These are phyloP conservation scores for Sphaerulina vaccinii DNA, from an alignment of 2,329 filamentous ascomycete species.

Conservation along the genomic window DNA sequence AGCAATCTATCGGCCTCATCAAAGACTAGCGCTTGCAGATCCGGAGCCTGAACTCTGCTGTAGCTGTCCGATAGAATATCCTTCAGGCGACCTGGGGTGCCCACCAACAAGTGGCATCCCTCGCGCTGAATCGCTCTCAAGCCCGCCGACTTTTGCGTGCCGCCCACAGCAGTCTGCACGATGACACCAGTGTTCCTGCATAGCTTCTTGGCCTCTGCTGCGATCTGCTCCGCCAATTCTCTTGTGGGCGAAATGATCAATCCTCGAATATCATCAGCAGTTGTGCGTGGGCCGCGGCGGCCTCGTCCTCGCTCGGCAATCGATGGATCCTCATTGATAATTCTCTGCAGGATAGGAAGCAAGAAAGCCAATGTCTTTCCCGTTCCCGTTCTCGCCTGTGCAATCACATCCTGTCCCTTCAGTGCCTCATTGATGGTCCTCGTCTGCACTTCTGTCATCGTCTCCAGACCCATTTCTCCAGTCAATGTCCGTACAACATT, in stretches of 20 bases:
- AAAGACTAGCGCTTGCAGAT: slow-evolving; percentile 59
- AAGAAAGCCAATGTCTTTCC: slow-evolving; percentile 96
- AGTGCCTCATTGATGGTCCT: slow-evolving; percentile 79
- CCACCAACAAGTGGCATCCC: slow-evolving; percentile 87
- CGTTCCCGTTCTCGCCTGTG: slow-evolving; percentile 94
- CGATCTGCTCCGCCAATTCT: slow-evolving; percentile 64
- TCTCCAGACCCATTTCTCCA: slow-evolving; percentile 69
- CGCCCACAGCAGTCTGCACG: slow-evolving; percentile 82
- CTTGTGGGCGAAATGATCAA: slow-evolving; percentile 63
- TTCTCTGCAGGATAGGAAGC: slow-evolving; percentile 77
- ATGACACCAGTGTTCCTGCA: slow-evolving; percentile 64
- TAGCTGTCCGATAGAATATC: slow-evolving; percentile 71
- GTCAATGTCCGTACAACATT: slow-evolving; percentile 69
- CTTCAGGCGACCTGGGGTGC: slow-evolving; percentile 81
- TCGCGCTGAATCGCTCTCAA: slow-evolving; percentile 65
- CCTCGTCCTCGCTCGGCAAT: slow-evolving; percentile 52
- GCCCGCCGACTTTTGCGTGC: slow-evolving; percentile 72
- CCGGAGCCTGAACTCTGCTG: slow-evolving; percentile 63
- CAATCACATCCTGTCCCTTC: slow-evolving; percentile 76
- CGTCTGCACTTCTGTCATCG: slow-evolving; percentile 90
- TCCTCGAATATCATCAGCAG: slow-evolving; percentile 55
- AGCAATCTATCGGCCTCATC: slow-evolving; percentile 68
- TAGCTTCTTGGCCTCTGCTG: slow-evolving; percentile 70
- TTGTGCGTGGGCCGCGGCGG: slow-evolving; percentile 52
- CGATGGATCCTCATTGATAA: slow-evolving; percentile 63